Conservation (phyloP, 352 stramenopile genomes). For the Globisporangium iwayamae region DNA sequence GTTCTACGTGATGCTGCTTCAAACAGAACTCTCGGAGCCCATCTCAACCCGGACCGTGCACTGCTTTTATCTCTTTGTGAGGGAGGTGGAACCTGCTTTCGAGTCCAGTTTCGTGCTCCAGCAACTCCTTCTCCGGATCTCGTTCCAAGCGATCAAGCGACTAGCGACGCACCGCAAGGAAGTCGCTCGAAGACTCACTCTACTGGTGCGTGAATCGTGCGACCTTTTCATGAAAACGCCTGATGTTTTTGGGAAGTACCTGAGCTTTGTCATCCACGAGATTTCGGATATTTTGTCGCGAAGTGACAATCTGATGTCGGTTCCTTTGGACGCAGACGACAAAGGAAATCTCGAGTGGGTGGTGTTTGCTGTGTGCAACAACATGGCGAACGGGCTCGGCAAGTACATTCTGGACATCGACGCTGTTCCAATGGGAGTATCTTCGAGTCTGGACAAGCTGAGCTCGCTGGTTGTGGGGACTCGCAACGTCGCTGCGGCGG, state of each 20-base stretch:
- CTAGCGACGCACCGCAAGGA: conserved; percentile 27
- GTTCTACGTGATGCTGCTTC: conserved; percentile 59
- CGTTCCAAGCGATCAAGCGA: conserved; percentile 61
- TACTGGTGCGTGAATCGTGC: conserved; percentile 58
- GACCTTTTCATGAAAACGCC: conserved; percentile 59
- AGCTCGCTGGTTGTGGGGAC: conserved; percentile 45
- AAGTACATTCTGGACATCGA: conserved; percentile 76
- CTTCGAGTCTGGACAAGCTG: conserved; percentile 68
- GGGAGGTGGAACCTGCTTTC: conserved; percentile 39
- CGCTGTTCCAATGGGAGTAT: conserved; percentile 48
- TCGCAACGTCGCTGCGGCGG: conserved; percentile 20
- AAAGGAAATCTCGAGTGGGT: conserved; percentile 74
- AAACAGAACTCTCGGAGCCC: conserved; percentile 31
- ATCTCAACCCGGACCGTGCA: conserved; percentile 51
- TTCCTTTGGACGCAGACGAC: conserved; percentile 44
- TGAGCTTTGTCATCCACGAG: conserved; percentile 72
- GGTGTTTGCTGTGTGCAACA: conserved; percentile 75
- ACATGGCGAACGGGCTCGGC: conserved; percentile 57
- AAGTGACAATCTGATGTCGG: background rate
- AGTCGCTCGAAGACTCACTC: conserved; percentile 36
- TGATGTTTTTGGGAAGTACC: conserved; percentile 76
- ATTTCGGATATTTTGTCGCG: conserved; percentile 59
- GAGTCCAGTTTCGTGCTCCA: conserved; percentile 42
- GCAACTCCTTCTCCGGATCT: conserved; percentile 64
- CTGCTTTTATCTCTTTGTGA: conserved; percentile 65